Evolutionary conservation across 2,329 filamentous ascomycete species (phyloP), one percentile per base, ranked within the genome.

Genomic region (Rhynchosporium secalis): DNA sequence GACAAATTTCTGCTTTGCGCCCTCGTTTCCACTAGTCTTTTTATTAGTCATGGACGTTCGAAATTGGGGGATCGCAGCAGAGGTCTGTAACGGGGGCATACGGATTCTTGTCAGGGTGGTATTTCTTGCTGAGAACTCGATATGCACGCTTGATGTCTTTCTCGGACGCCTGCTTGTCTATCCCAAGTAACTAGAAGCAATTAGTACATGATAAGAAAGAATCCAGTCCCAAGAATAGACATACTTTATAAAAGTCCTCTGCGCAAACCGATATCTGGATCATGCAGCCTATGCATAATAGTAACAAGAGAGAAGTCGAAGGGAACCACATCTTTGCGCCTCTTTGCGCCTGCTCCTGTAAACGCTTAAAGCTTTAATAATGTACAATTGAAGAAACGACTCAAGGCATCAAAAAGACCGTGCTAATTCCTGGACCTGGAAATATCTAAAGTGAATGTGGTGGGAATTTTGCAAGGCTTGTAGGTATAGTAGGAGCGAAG

Each of bases 21-120:
- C 81, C 15, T 90, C 80, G 74, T 97, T 88, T 68, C 87, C 88
- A 61, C 91, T 95, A 69, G 47, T 67, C 51, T 49, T 40, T 15
- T n/a, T 65, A 38, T 65, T 56, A 61, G 63, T 61, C 20, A 20
- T 20, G 20, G 20, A 20, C 20, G 20, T 20, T 20, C 20, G 20
- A 57, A 13, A 33, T 36, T 59, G 12, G 41, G 8, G 29, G 48
- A 26, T 56, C 10, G 26, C 6, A 43, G 1, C 3, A 33, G 15
- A 15, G 5, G 13, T 7, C 20, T 5, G 61, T 10, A 62, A 45
- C 15, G 15, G n/a, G 9, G 45, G 48, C 89, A 72, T 84, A 95
- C 89, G 94, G 92, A 72, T 98, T 98, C 84, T 99, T 99, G 78
- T 99, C 95, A 3, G 95, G 95, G 74, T 99, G 95, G 76, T 85